phyloP scores from a whole-genome alignment of 768 basidiomycete species.

The Termitomyces sp. region DNA sequence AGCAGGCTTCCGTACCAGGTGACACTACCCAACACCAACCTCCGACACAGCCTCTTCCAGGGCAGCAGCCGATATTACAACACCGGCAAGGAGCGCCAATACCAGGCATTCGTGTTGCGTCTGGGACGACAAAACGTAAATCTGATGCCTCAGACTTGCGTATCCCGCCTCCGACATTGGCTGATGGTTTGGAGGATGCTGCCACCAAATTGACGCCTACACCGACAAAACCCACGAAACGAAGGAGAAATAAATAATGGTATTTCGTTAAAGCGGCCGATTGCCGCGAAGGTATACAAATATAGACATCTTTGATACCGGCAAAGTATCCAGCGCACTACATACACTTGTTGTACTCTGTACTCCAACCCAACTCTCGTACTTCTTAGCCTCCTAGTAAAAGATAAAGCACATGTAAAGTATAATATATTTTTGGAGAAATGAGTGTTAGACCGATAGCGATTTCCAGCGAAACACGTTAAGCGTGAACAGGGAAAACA shows the following conservation, averaged over 20 bases:
- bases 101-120: slow-evolving; percentile 10
- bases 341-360: slow-evolving; percentile 1
- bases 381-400: slow-evolving; percentile 5
- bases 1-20: background rate
- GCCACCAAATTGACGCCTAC: background rate
- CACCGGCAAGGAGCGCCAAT: slow-evolving; percentile 12
- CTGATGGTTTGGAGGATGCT: background rate
- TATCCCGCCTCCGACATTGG: slow-evolving; percentile 2
- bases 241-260: slow-evolving; percentile 21
- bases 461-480: background rate
- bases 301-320: background rate
- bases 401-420: slow-evolving; percentile 18
- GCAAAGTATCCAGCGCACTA: background rate
- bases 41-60: background rate
- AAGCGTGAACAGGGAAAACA: background rate
- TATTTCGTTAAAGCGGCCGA: background rate
- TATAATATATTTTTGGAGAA: slow-evolving; percentile 17
- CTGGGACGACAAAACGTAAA: slow-evolving; percentile 17
- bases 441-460: slow-evolving; percentile 7
- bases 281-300: background rate
- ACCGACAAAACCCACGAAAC: slow-evolving; percentile 15
- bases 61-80: slow-evolving; percentile 1
- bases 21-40: background rate
- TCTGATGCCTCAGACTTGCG: slow-evolving; percentile 17
- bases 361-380: background rate